A percentile compares a stretch with the other conserved stretches of the same genome.
phyloP scores from a whole-genome alignment of 768 basidiomycete species.

The Gymnopilus junonius region DNA sequence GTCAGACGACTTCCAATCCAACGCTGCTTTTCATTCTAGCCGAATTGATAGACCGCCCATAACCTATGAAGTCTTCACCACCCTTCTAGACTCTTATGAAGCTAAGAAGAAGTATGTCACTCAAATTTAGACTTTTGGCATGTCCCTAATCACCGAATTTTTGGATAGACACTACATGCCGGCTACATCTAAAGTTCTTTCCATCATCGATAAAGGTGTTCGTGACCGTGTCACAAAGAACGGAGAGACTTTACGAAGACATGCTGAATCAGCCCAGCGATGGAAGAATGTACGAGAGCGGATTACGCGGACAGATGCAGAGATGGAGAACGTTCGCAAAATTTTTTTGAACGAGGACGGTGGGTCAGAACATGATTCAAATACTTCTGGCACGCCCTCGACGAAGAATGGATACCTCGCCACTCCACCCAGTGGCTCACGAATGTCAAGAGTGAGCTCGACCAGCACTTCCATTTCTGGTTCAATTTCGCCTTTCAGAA shows the following conservation, averaged over 20 bases:
- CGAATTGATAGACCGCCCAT: constrained; percentile 55
- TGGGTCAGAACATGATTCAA: constrained; percentile 70
- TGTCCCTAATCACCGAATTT: constrained; percentile 11
- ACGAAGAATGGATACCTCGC: constrained; percentile 65
- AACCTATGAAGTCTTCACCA: constrained; percentile 65
- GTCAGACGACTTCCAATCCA: constrained; percentile 37
- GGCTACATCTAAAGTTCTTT: constrained; percentile 88
- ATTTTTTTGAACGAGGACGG: constrained; percentile 54
- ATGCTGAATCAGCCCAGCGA: constrained; percentile 85
- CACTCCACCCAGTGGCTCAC: constrained; percentile 60
- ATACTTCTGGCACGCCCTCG: constrained; percentile 57
- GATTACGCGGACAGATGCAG: constrained; percentile 78
- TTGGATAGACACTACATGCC: constrained; percentile 87
- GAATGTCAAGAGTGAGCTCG: constrained; percentile 48
- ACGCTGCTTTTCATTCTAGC: constrained; percentile 48
- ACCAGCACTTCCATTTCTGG: constrained; percentile 61
- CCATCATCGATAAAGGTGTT: constrained; percentile 94
- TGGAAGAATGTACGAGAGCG: constrained; percentile 84
- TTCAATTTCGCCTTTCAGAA: constrained; percentile 82
- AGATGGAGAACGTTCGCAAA: constrained; percentile 77
- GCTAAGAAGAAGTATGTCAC: constrained; percentile 84
- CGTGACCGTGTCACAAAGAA: constrained; percentile 95
- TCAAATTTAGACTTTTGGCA: constrained; percentile 16
- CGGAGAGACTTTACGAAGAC: constrained; percentile 89
- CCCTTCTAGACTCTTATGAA: constrained; percentile 75